These are phyloP conservation scores for Endogone sp. DNA, from an alignment of 192 early-diverging fungal genomes.

Conservation along the genomic window DNA sequence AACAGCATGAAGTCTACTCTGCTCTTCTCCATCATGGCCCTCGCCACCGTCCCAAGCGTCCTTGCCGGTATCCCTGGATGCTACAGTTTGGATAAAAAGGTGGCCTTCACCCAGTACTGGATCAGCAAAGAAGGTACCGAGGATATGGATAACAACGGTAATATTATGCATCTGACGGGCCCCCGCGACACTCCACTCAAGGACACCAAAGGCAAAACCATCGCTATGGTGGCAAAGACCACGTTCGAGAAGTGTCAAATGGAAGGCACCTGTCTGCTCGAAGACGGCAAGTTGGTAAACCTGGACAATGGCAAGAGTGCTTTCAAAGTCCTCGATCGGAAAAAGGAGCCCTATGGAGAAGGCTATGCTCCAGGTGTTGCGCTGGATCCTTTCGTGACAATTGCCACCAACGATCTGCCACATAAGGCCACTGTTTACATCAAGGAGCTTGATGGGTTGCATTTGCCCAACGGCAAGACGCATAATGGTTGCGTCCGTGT, in stretches of 20 bases:
- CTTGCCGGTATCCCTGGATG: too few species aligned
- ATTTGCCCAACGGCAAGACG: slow-evolving; percentile 14
- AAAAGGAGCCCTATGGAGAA: background rate
- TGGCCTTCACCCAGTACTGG: slow-evolving; percentile 23
- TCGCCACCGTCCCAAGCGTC: too few species aligned
- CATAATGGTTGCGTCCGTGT: slow-evolving; percentile 39
- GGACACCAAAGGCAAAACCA: background rate
- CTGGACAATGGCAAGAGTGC: background rate
- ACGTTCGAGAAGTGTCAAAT: slow-evolving; percentile 5
- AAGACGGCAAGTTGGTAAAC: background rate
- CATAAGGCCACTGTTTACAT: slow-evolving; percentile 22
- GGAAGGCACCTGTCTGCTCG: slow-evolving; percentile 2
- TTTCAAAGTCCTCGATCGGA: slow-evolving; percentile 10
- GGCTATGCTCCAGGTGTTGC: background rate
- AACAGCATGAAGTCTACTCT: too few species aligned
- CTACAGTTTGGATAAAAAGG: background rate
- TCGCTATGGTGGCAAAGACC: slow-evolving; percentile 4
- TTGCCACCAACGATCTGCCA: slow-evolving; percentile 32
- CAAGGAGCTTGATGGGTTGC: slow-evolving; percentile 11
- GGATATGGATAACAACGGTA: slow-evolving; percentile 3
- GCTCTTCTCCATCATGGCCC: too few species aligned
- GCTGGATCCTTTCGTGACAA: slow-evolving; percentile 29
- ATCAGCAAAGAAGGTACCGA: slow-evolving; percentile 24
- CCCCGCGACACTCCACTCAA: background rate
- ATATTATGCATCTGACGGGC: slow-evolving; percentile 3